Base-by-base conservation (phyloP, 2,329 filamentous ascomycete species). In the Diaporthe ampelina region DNA sequence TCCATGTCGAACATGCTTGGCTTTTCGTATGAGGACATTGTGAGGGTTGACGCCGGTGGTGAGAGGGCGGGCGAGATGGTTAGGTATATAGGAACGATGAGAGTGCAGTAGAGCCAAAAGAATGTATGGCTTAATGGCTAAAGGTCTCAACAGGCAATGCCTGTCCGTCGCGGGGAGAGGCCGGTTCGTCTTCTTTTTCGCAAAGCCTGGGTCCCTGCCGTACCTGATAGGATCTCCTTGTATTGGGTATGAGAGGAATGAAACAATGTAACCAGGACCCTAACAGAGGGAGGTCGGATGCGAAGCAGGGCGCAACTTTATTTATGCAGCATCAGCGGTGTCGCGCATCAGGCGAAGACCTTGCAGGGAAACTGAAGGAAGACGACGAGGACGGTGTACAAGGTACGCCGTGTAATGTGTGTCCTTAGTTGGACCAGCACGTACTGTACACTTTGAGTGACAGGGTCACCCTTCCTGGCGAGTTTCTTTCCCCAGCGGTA, bases 181-280 rank as follows among this genome's bases (percentile, higher is more conserved):
- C 50, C 67, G 35, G 67, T 57, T 45, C 67, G 67, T 70, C 67
- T 70, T 56, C 67, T 57, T 61, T 61, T 70, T 29, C 13, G 37
- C 10, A 57, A 7, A 43, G 50, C 50, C 48, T 57, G 35, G n/a
- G n/a, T 67, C 61, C 61, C 45, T 50, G 61, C 21, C 29, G 43
- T 50, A 15, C 43, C 45, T 50, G 61, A 50, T n/a, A 50, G 61
- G 61, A 26, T 67, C 19, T 24, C 61, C 45, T 52, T 52, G 63
- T 37, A 37, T 26, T 52, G 63, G 63, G 15, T 24, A 52, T 40
- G 63, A 52, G 21, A 67, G 32, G 45, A 67, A 40, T 67, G 63
- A 67, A 67, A 67, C 63, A 67, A 52, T 52, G 45, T 24, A 52
- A 67, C 63, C 50, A 52, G 63, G 50, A 35, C 13, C 63, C 63